These are phyloP conservation scores for Talaromyces amestolkiae DNA, from an alignment of 2,329 filamentous ascomycete species.

Conservation along the genomic window DNA sequence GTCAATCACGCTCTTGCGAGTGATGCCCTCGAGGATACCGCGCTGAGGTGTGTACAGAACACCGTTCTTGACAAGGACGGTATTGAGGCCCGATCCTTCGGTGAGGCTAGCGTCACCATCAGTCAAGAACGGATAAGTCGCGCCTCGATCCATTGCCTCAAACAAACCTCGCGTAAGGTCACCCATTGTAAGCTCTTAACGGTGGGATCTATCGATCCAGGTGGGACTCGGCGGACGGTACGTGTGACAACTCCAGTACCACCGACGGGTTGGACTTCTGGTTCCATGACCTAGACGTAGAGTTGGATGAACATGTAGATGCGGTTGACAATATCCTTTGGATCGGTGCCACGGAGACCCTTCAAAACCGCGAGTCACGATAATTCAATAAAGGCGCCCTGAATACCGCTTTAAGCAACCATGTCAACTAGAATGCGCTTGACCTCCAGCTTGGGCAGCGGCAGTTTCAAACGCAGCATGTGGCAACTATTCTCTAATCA, in stretches of 20 bases:
- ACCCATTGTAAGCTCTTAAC: conserved; percentile 55
- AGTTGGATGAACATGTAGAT: conserved; percentile 52
- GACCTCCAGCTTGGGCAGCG: conserved; percentile 42
- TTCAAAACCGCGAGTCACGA: conserved; percentile 51
- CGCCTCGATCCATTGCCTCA: conserved; percentile 49
- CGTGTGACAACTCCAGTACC: conserved; percentile 47
- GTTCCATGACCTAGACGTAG: conserved; percentile 53
- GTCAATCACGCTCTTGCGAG: conserved; percentile 21
- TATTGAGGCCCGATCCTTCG: conserved; percentile 50
- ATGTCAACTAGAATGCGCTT: conserved; percentile 45
- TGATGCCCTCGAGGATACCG: conserved; percentile 51
- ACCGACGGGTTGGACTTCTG: conserved; percentile 42
- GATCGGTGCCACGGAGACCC: conserved; percentile 38
- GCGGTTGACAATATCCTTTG: conserved; percentile 35
- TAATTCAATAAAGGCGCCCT: conserved; percentile 53
- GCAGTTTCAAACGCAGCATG: conserved; percentile 48
- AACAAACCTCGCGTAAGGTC: conserved; percentile 48
- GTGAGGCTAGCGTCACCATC: conserved; percentile 52
- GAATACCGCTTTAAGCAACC: conserved; percentile 48
- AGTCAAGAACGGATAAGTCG: conserved; percentile 50
- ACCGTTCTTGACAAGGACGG: conserved; percentile 48
- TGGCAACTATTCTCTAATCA: conserved; percentile 45
- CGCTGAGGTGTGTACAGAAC: conserved; percentile 48
- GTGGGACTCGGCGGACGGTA: conserved; percentile 47
- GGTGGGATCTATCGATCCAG: conserved; percentile 51